phyloP scores from a whole-genome alignment of 129 eudicot species.

The Deinandra increscens region DNA sequence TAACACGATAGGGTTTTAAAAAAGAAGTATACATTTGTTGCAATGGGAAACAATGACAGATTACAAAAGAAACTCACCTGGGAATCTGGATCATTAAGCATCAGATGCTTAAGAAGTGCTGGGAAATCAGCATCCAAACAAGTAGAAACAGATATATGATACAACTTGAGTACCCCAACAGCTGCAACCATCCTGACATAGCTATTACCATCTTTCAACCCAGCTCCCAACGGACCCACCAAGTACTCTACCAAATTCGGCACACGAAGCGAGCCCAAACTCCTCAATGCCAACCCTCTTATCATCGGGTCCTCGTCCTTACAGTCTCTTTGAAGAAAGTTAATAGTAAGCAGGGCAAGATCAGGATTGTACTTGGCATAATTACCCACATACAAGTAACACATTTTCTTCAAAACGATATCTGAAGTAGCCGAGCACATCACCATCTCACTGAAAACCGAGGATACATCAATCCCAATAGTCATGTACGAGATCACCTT shows the following conservation, averaged over 20 bases:
- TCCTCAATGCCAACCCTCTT: constrained; percentile 92
- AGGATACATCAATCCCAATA: constrained; percentile 86
- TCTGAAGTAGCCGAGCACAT: constrained; percentile 99
- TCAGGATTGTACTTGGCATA: constrained; percentile 91
- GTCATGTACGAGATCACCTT: constrained; percentile 98
- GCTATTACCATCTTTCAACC: constrained; percentile 81
- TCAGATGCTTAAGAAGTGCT: constrained; percentile 70
- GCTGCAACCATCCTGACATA: constrained; percentile 94
- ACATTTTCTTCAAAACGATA: constrained; percentile 91
- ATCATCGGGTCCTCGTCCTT: constrained; percentile 99
- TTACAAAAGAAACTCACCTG: constrained; percentile 43
- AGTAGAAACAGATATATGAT: constrained; percentile 80
- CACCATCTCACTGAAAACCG: constrained; percentile 96
- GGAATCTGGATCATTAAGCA: constrained; percentile 88
- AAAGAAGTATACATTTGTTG: too few species aligned
- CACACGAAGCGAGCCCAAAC: constrained; percentile 84
- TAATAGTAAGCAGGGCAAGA: constrained; percentile 82
- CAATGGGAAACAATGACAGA: not conserved
- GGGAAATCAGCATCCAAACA: constrained; percentile 91
- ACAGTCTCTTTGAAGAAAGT: constrained; percentile 92
- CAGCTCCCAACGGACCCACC: constrained; percentile 80
- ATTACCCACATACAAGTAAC: constrained; percentile 88
- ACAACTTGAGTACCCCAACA: constrained; percentile 82
- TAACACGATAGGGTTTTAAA: constrained; percentile 8
- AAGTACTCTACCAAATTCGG: constrained; percentile 90